These are phyloP conservation scores for Cystobasidiaceae sp. DNA, from an alignment of 1,284 basidiomycete species.

Conservation along the genomic window DNA sequence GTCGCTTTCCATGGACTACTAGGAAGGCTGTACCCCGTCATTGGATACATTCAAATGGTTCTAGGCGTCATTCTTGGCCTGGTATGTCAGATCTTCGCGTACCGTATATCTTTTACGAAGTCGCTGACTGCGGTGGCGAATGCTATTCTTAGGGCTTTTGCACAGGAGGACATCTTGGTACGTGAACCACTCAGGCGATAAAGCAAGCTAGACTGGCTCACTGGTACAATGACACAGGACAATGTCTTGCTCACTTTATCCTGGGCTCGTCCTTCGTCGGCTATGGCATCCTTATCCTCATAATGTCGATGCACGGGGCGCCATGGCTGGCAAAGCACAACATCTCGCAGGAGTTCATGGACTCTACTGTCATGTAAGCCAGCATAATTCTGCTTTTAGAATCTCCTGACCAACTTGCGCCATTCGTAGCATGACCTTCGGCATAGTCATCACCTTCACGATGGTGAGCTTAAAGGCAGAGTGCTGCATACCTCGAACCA, in stretches of 20 bases:
- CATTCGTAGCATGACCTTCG: slow-evolving; percentile 32
- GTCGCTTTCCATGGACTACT: slow-evolving; percentile 71
- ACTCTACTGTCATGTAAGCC: slow-evolving; percentile 68
- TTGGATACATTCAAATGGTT: slow-evolving; percentile 76
- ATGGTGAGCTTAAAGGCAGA: too few species aligned
- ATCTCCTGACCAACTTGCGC: slow-evolving; percentile 9
- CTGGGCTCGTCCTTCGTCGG: slow-evolving; percentile 67
- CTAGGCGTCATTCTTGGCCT: slow-evolving; percentile 47
- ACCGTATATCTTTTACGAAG: neutral
- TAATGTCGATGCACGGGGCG: slow-evolving; percentile 76
- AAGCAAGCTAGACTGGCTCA: neutral
- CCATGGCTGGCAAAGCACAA: slow-evolving; percentile 62
- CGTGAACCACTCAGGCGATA: neutral
- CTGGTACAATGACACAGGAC: slow-evolving; percentile 7
- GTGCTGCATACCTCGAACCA: too few species aligned
- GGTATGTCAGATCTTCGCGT: neutral
- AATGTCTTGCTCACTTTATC: slow-evolving; percentile 69
- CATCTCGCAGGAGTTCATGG: slow-evolving; percentile 75
- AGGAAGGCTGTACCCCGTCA: slow-evolving; percentile 76
- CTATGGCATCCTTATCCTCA: slow-evolving; percentile 76
- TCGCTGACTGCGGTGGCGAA: neutral
- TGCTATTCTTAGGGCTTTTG: slow-evolving; percentile 8
- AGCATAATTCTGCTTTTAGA: slow-evolving; percentile 19
- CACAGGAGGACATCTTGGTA: slow-evolving; percentile 57
- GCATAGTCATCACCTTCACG: slow-evolving; percentile 83